phyloP scores from a whole-genome alignment of 1,139 yeast species.

The Yamadazyma dushanensis region DNA sequence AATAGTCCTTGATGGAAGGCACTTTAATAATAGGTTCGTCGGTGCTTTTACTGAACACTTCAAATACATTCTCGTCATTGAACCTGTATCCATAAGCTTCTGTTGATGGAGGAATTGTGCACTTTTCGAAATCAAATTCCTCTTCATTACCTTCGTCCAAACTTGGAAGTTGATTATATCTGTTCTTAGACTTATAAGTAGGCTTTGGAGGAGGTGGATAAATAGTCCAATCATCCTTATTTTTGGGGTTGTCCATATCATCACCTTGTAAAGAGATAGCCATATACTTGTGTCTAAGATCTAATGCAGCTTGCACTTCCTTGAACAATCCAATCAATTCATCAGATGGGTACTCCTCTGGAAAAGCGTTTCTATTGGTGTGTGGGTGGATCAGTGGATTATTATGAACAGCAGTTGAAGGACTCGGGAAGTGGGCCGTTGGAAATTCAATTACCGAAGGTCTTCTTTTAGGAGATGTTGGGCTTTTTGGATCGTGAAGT shows the following conservation, averaged over 20 bases:
- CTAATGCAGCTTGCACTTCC: conserved; percentile 71
- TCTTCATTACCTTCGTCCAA: conserved; percentile 31
- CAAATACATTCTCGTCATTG: conserved; percentile 68
- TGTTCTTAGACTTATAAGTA: conserved; percentile 70
- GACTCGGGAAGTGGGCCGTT: conserved; percentile 22
- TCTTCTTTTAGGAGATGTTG: conserved; percentile 41
- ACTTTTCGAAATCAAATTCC: conserved; percentile 60
- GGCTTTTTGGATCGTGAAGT: conserved; percentile 27
- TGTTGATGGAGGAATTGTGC: conserved; percentile 66
- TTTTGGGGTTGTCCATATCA: conserved; percentile 81
- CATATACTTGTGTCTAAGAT: conserved; percentile 76
- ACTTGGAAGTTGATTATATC: conserved; percentile 53
- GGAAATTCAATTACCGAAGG: conserved; percentile 52
- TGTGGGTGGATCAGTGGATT: conserved; percentile 15
- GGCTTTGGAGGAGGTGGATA: conserved; percentile 97
- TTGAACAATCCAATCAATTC: conserved; percentile 70
- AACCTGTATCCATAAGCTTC: conserved; percentile 46
- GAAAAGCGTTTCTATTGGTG: conserved; percentile 51
- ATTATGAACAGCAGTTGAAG: conserved; percentile 17
- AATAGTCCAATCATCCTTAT: conserved; percentile 66
- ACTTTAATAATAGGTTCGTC: conserved; percentile 49
- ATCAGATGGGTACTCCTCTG: conserved; percentile 66
- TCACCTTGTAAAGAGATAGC: conserved; percentile 62
- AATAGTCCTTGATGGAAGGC: conserved; percentile 81
- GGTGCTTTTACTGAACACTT: conserved; percentile 48